Base-by-base conservation (phyloP, 345 rosid species). In the Sonneratia caseolaris region DNA sequence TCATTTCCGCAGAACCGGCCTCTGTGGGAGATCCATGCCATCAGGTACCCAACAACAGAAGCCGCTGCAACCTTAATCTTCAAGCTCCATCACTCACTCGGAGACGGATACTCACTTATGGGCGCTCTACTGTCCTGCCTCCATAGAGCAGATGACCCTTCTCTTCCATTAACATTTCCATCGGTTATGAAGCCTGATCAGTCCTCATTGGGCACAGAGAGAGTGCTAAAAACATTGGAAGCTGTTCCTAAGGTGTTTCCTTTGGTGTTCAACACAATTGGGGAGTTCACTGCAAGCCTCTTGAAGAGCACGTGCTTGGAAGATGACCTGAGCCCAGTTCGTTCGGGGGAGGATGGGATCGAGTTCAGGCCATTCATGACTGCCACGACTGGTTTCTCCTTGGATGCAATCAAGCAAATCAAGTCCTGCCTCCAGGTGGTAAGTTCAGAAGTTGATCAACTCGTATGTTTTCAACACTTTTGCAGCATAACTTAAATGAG, bases 31-130 rank as follows among this genome's bases (percentile, higher is more conserved):
- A 70, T 85, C 68, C 89, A 87, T 37, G 59, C 85, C 37, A n/a
- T 87, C 37, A 82, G 75, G 19, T 82, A 76, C 70, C 85, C 85
- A 1, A 79, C 86, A 7, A 82, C 56, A 11, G 38, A 74, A 37
- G 81, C 86, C 19, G 81, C 83, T 8, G 86, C 81, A 13, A 77
- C 22, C 65, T 0, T 73, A 0, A 71, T 85, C 0, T 85, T 87
- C 78, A 87, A 85, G 81, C 80, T 87, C 32, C 91, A 87, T 69
- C 91, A 87, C 47, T 73, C 89, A 0, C 87, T 87, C 16, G 89
- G 89, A 0, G 91, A 87, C 45, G 89, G 91, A 18, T 83, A 69
- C 27, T 81, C 83, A 73, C 71, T 87, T 21, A 82, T 87, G 85
- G 84, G 84, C 14, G 85, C 85, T 53, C 85, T 87, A 22, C 79